These are phyloP conservation scores for Nigrograna mackinnonii DNA, from an alignment of 2,329 filamentous ascomycete genomes.

Conservation along the genomic window DNA sequence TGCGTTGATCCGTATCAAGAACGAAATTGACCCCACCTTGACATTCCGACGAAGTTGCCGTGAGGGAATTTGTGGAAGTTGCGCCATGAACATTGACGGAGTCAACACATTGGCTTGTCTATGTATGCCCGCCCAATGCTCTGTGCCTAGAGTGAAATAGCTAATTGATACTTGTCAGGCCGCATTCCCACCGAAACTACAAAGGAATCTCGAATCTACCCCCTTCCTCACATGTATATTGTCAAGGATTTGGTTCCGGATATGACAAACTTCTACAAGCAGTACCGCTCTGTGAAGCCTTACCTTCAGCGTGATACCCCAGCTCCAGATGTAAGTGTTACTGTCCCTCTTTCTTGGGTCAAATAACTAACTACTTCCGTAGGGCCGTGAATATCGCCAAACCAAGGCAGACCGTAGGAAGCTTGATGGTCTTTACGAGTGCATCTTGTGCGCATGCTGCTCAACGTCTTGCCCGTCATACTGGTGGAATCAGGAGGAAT, in stretches of 20 bases:
- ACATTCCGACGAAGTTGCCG: conserved; percentile 95
- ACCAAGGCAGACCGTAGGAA: conserved; percentile 91
- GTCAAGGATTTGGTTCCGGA: conserved; percentile 99
- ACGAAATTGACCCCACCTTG: conserved; percentile 94
- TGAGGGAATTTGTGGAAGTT: conserved; percentile 98
- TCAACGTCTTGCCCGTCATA: conserved; percentile 99
- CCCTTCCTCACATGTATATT: conserved; percentile 96
- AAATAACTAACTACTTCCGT: conserved; percentile 23
- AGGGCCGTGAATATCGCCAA: conserved; percentile 94
- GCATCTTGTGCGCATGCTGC: conserved; percentile 99
- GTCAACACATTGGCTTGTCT: conserved; percentile 97
- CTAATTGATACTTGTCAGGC: conserved; percentile 58
- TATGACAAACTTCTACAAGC: conserved; percentile 99
- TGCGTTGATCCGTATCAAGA: conserved; percentile 97
- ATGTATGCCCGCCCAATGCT: conserved; percentile 66
- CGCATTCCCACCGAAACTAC: conserved; percentile 84
- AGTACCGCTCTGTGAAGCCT: conserved; percentile 99
- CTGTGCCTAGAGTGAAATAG: neutral
- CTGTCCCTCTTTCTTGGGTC: neutral
- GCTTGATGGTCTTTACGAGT: conserved; percentile 98
- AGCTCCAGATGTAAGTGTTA: conserved; percentile 72
- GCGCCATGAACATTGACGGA: conserved; percentile 99
- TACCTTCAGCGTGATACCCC: conserved; percentile 92
- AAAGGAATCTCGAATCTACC: conserved; percentile 92
- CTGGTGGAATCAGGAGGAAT: conserved; percentile 99